Base-by-base conservation (phyloP, 495 filamentous ascomycete genomes). In the Penicillium lagena region DNA sequence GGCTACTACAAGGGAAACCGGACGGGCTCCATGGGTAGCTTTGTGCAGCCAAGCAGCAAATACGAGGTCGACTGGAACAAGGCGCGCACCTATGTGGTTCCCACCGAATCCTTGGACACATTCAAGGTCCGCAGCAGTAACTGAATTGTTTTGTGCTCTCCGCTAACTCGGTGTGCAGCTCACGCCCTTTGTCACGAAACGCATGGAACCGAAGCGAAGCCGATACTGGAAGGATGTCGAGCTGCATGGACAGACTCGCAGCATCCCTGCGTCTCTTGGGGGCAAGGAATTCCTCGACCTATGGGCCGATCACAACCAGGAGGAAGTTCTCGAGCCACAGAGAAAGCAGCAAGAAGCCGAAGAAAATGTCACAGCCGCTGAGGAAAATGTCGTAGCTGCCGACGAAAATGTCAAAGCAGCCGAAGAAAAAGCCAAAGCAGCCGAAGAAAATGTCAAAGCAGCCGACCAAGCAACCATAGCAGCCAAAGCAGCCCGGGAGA, bases 1-100 rank as follows among this genome's bases (percentile, higher is more conserved):
- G 93, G 88, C 39, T 98, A 82, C 78, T 97, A 97, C 80, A 97
- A 97, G 73, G 94, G 94, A 59, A 96, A 80, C 47, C 76, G 91
- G 15, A 80, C 87, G 1, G 94, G 94, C 10, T 79, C 83, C 32
- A 87, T 91, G 81, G 93, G 93, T 50, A 22, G 63, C 71, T 29
- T 91, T 95, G 66, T 90, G 87, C 13, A 88, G 87, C 22, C 22
- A 61, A 77, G 83, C 65, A 90, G 91, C 60, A 81, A 82, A 29
- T 98, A 89, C 63, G 61, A 81, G 8, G 82, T 96, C 54, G 83
- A 96, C 45, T 90, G 77, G 76, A 53, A 70, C 15, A 95, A 93
- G 66, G 89, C 96, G 47, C 85, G 93, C 59, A 95, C 89, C 11
- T 98, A 95, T 64, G 83, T 87, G 14, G 83, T 84, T 38, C 90